Conservation (phyloP, 441 rosid genomes). For the Erodium texanum region DNA sequence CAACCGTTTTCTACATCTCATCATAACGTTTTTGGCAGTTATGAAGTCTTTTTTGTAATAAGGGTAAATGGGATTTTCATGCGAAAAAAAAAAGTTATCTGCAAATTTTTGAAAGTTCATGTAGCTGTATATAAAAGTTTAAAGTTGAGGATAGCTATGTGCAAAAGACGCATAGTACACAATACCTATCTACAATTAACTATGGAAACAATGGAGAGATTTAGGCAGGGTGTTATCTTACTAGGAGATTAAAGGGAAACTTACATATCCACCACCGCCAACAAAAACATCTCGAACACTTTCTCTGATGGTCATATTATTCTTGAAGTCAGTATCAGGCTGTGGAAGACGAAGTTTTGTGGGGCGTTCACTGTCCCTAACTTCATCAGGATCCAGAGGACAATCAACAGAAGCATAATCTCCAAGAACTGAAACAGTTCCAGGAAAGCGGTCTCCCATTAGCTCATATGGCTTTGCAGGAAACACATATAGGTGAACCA, state of each 20-base stretch:
- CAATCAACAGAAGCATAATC: conserved; percentile 93
- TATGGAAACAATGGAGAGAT: too few relatives aligned
- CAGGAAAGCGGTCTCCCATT: conserved; percentile 78
- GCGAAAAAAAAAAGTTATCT: too few relatives aligned
- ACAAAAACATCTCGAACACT: conserved; percentile 88
- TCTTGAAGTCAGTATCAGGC: conserved; percentile 56
- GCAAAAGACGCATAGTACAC: too few relatives aligned
- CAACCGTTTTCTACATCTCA: too few relatives aligned
- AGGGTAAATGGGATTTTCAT: too few relatives aligned
- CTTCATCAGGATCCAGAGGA: conserved; percentile 93
- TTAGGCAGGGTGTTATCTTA: background rate
- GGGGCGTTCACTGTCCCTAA: conserved; percentile 94
- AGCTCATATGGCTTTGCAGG: conserved; percentile 87
- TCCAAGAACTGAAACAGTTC: conserved; percentile 85
- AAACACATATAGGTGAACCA: conserved; percentile 90
- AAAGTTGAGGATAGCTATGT: too few relatives aligned
- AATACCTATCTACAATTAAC: too few relatives aligned
- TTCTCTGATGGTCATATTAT: conserved; percentile 89
- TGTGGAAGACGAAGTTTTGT: conserved; percentile 88
- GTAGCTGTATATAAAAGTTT: too few relatives aligned
- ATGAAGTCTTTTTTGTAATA: too few relatives aligned
- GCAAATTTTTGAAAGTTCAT: too few relatives aligned
- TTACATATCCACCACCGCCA: conserved; percentile 91
- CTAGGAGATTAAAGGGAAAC: conserved; percentile 24
- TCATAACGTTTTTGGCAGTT: too few relatives aligned